Conservation (phyloP, 352 stramenopile species). For the Thalassiosira hispida region DNA sequence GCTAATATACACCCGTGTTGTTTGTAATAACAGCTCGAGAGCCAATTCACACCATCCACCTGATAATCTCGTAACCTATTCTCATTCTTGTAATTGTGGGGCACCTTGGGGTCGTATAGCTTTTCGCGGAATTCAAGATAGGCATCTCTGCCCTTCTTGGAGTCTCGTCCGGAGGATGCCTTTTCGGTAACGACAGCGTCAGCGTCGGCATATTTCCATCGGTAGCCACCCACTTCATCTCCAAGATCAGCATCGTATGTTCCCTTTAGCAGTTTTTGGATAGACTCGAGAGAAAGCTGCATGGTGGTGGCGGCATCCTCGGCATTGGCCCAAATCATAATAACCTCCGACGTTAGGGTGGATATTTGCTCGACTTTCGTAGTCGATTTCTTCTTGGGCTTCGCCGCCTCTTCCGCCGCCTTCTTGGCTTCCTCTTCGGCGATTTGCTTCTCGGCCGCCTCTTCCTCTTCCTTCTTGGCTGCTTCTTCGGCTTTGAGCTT, state of each 20-base stretch:
- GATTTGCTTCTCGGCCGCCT: constrained; percentile 34
- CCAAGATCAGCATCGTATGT: constrained; percentile 82
- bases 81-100: constrained; percentile 86
- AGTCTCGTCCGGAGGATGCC: constrained; percentile 57
- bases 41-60: constrained; percentile 98
- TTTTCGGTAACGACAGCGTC: constrained; percentile 77
- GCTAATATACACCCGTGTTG: constrained; percentile 96
- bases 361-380: constrained; percentile 85
- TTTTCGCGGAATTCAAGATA: constrained; percentile 84
- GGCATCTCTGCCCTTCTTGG: constrained; percentile 82
- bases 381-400: constrained; percentile 76
- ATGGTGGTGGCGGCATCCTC: constrained; percentile 77
- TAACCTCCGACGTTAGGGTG: constrained; percentile 64
- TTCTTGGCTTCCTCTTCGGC: constrained; percentile 49
- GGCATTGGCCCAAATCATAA: constrained; percentile 77
- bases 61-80: constrained; percentile 98
- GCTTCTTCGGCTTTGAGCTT: constrained; percentile 8
- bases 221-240: constrained; percentile 84
- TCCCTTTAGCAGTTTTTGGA: constrained; percentile 74
- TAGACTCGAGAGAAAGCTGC: constrained; percentile 75
- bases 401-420: constrained; percentile 51
- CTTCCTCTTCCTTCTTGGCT: constrained; percentile 36
- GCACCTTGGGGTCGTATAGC: constrained; percentile 82
- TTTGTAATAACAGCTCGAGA: constrained; percentile 98
- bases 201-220: constrained; percentile 78